Conservation (phyloP, 2,329 filamentous ascomycete genomes). For the Xylariaceae sp. region DNA sequence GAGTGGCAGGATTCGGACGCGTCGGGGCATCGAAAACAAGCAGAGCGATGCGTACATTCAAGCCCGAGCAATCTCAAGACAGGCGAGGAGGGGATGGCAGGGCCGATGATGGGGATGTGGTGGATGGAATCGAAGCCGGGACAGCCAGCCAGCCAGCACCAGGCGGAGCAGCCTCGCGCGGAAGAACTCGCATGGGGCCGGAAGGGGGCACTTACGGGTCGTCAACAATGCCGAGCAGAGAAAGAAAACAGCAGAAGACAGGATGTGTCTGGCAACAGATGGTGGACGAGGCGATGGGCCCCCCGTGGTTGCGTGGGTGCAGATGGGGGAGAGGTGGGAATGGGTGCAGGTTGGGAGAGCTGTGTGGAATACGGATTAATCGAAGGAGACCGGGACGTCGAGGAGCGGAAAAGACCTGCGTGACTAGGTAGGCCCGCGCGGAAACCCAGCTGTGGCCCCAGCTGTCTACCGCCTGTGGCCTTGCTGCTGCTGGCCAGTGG, state of each 20-base stretch:
- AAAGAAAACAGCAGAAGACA: slow-evolving; percentile 12
- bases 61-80: slow-evolving; percentile 24
- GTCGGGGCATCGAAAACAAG: slow-evolving; percentile 25
- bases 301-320: slow-evolving; percentile 22
- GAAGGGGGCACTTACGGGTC: slow-evolving; percentile 30
- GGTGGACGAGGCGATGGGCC: slow-evolving; percentile 21
- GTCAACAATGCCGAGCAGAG: slow-evolving; percentile 26
- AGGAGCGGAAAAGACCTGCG: slow-evolving; percentile 25
- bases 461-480: too few relatives aligned
- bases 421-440: slow-evolving; percentile 15
- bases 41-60: slow-evolving; percentile 21
- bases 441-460: slow-evolving; percentile 11
- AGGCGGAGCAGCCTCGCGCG: slow-evolving; percentile 26
- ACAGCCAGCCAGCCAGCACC: slow-evolving; percentile 27
- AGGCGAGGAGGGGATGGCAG: slow-evolving; percentile 23
- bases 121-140: slow-evolving; percentile 27
- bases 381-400: slow-evolving; percentile 25
- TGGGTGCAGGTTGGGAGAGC: slow-evolving; percentile 24
- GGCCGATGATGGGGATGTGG: slow-evolving; percentile 27
- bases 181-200: slow-evolving; percentile 15
- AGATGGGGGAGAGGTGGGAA: slow-evolving; percentile 24
- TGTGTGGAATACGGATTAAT: slow-evolving; percentile 22
- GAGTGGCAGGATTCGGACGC: slow-evolving; percentile 18
- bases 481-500: too few relatives aligned
- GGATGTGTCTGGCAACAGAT: slow-evolving; percentile 11